Evolutionary conservation across 805 yeast genomes (phyloP).

Genomic region (Cyberlindnera amylophila): DNA sequence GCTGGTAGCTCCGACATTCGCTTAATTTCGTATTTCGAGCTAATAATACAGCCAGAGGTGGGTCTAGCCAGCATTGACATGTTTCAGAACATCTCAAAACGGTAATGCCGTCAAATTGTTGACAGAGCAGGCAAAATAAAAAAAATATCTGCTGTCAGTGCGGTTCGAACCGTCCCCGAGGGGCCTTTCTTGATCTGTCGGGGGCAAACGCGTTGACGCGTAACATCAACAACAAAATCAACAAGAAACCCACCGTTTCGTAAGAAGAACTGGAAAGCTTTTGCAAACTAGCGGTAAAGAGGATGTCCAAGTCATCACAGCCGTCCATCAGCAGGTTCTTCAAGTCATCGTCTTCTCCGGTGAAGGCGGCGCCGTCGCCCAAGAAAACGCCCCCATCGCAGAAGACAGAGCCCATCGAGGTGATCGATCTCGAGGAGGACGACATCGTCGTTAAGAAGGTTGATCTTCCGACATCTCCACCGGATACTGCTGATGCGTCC

Average conservation of each 20-base stretch:
- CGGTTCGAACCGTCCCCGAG: background rate
- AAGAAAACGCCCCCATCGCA: background rate
- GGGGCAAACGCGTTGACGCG: background rate
- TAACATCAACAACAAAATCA: background rate
- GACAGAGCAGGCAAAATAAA: too few species aligned
- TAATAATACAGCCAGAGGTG: too few species aligned
- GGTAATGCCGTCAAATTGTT: too few species aligned
- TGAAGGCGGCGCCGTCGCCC: constrained; percentile 1
- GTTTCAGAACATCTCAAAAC: background rate
- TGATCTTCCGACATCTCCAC: background rate
- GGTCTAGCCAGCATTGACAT: background rate
- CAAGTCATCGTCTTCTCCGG: constrained; percentile 7
- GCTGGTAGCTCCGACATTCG: too few species aligned
- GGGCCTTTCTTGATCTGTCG: background rate
- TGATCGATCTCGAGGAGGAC: constrained; percentile 5
- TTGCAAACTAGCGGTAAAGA: background rate
- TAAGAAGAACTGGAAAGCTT: background rate
- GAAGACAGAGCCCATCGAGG: background rate
- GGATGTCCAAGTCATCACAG: background rate
- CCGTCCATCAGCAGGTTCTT: constrained; percentile 13
- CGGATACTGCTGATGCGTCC: background rate
- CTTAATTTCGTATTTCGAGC: too few species aligned
- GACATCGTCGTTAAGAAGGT: background rate
- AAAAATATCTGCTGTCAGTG: background rate
- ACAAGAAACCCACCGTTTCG: too few species aligned